These are phyloP conservation scores for Chaetoceros muelleri DNA, from an alignment of 108 stramenopile genomes.

Conservation along the genomic window DNA sequence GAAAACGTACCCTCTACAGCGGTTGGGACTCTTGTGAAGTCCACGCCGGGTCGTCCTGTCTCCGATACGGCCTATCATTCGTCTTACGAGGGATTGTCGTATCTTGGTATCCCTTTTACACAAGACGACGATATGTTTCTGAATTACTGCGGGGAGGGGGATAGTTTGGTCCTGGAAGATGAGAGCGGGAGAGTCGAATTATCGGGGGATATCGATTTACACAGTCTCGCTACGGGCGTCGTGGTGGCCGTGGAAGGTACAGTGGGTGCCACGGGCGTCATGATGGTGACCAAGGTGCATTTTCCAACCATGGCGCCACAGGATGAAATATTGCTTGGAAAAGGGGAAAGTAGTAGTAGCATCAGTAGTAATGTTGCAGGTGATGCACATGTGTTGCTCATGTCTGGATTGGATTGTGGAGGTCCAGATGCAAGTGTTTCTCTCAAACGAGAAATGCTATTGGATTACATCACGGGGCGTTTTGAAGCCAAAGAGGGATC, in stretches of 20 bases:
- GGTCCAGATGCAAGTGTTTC: constrained; percentile 36
- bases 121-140: neutral
- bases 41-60: constrained; percentile 23
- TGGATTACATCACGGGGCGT: constrained; percentile 57
- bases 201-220: constrained; percentile 10
- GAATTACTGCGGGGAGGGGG: constrained; percentile 33
- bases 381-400: constrained; percentile 36
- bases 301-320: constrained; percentile 32
- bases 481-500: constrained; percentile 30
- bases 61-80: constrained; percentile 6
- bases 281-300: constrained; percentile 48
- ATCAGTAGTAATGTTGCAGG: too few species aligned
- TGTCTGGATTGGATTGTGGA: constrained; percentile 65
- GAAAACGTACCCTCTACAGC: constrained; percentile 47
- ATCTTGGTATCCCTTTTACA: constrained; percentile 14
- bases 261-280: constrained; percentile 40
- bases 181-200: constrained; percentile 69
- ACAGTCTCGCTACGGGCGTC: constrained; percentile 51
- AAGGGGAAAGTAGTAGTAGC: too few species aligned
- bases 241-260: constrained; percentile 57
- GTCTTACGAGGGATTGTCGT: constrained; percentile 15
- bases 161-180: constrained; percentile 69
- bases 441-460: constrained; percentile 59
- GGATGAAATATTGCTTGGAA: too few species aligned
- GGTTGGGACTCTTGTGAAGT: constrained; percentile 69